Evolutionary conservation across 176 grass and related monocot species (phyloP), one percentile per base, ranked within the genome.

Genomic region (Chloris gayana): DNA sequence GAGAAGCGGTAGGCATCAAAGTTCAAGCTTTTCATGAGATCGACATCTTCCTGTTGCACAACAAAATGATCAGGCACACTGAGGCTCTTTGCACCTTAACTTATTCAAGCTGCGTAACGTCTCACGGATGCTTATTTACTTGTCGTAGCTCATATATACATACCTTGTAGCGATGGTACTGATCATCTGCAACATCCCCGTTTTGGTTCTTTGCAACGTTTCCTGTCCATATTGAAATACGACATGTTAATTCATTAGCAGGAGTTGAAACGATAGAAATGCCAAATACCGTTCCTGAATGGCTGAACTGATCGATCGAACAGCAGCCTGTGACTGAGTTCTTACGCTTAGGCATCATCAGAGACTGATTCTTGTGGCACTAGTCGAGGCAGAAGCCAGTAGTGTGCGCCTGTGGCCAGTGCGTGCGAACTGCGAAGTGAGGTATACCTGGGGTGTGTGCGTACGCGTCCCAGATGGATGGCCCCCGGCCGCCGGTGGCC

Each of bases 111-210:
- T 60, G 32, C 14, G 1, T 27, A 38, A 79, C 47, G 29, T 22
- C 17, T 6, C 67, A 5, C 21, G 14, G 3, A 10, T 22, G 6
- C 2, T 25, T 3, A 21, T 84, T 32, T 60, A 29, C 5, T 77
- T 49, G 5, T 35, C 19, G 8, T 42, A 42, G 8, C 11, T 12
- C 22, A 38, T 67, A 1, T 7, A n/a, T 64, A 31, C 24, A 10
- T 84, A 94, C 92, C 87, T 95, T 89, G 69, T 91, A 92, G 58
- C 72, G 87, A 76, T 92, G 89, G 56, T 95, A 95, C 18, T 89
- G 73, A 63, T 95, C 92, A 10, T 68, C 75, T 22, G 92, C 70
- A 21, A 92, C 77, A 27, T 95, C 89, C 75, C 67, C 89, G 53
- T 86, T 95, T 76, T 76, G 73, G 72, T 89, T 91, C 14, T 70